Evolutionary conservation across 1,139 yeast species (phyloP), one percentile per base, ranked within the genome.

Genomic region (Debaryomyces udenii): DNA sequence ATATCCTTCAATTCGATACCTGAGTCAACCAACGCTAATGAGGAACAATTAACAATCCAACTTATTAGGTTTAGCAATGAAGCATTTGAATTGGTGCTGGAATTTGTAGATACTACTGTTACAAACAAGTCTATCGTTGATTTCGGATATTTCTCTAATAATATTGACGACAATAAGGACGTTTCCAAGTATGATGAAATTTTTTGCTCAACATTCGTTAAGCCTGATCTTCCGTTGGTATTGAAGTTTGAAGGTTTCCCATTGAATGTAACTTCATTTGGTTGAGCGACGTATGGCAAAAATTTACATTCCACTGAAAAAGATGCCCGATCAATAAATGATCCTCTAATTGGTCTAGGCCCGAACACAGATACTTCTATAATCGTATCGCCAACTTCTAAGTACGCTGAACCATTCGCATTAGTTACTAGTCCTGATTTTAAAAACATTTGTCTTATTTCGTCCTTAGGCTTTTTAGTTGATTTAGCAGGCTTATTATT

Each of bases 301-400:
- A 81, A 73, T 50, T 81, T 82, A 44, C 85, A 74, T 45, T 82
- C 86, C 2, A 87, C 90, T 16, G 83, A 74, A 36, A 88, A 68
- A 3, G 81, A 72, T 1, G 94, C 94, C 42, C 80, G 71, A 31
- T 84, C 82, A 26, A 81, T 73, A 58, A 86, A 87, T 1, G 88
- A 78, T 0, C 91, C 90, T 47, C 88, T 72, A 37, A 86, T 82
- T 5, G 97, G 96, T 49, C 93, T 75, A 9, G 98, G 97, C 0
- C 97, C 98, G 61, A 84, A 88, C 0, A 91, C 84, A 1, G 90
- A 76, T 1, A 84, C 83, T 45, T 85, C 81, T 6, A 90, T 65
- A 30, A 82, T 73, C 23, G 80, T 78, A 38, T 75, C 76, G 11
- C 78, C 85, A 9, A 77, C 72, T 60, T 91, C 97, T 28, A 88